Evolutionary conservation across 2,329 filamentous ascomycete genomes (phyloP).

Genomic region (Pseudocercospora ulei): DNA sequence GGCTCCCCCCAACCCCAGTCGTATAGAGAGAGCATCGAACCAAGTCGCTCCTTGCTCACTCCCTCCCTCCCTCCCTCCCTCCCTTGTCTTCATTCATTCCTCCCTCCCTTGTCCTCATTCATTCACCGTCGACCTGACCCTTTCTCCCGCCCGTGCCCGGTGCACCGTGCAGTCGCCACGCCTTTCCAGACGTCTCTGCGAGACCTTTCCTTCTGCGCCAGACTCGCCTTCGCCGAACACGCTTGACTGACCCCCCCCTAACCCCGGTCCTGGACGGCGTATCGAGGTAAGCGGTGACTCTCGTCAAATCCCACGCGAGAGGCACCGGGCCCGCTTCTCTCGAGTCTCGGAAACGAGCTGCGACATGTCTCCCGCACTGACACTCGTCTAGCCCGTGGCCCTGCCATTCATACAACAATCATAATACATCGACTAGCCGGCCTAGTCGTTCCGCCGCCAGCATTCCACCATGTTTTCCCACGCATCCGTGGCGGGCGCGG

Average conservation of each 20-base stretch:
- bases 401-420: background rate
- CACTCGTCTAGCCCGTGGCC: background rate
- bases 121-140: conserved; percentile 7
- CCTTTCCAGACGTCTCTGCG: conserved; percentile 21
- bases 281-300: conserved; percentile 14
- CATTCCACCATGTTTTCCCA: conserved; percentile 22
- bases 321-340: conserved; percentile 1
- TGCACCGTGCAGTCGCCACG: conserved; percentile 23
- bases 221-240: conserved; percentile 23
- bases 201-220: conserved; percentile 19
- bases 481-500: conserved; percentile 16
- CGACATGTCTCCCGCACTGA: conserved; percentile 14
- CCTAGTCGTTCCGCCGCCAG: conserved; percentile 22
- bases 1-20: too few relatives aligned
- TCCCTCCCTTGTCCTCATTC: conserved; percentile 1
- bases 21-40: too few relatives aligned
- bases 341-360: conserved; percentile 8
- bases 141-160: conserved; percentile 17
- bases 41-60: background rate
- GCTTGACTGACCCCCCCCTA: conserved; percentile 7
- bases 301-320: background rate
- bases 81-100: conserved; percentile 4
- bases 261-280: conserved; percentile 14
- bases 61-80: conserved; percentile 3
- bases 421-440: conserved; percentile 20